Base-by-base conservation (phyloP, 768 basidiomycete genomes). In the Trichaptum fuscoviolaceum region DNA sequence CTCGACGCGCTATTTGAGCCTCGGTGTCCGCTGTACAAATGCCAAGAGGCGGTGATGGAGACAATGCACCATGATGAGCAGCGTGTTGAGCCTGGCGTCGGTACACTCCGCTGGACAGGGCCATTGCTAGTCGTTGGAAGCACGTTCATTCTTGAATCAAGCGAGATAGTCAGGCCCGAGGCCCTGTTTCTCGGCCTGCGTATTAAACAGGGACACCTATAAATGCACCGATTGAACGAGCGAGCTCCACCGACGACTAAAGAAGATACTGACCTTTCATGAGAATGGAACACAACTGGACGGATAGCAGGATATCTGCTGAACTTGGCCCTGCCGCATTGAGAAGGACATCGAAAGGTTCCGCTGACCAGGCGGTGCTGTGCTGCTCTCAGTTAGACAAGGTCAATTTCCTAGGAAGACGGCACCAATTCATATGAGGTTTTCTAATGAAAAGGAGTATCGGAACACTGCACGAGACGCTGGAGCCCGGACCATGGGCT, bases 351-450 rank as follows among this genome's bases (percentile, higher is more conserved):
- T 52, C 15, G 42, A 52, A 52, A 52, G 42, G 42, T 52, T 52
- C 42, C 42, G 42, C 42, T 52, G 42, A 52, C 42, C 42, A 52
- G 42, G 42, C 42, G 42, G 42, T 52, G 42, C 42, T 52, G 42
- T 52, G 42, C 42, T 52, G 42, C 42, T 52, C 42, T 52, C 42
- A 52, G 42, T 52, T 52, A 52, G 42, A 52, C 42, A 52, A 52
- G 42, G 42, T 52, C 42, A 52, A 30, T 52, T 52, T 52, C 42
- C 42, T 52, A 5, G 42, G 42, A 52, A 12, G 42, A 52, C 42
- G 42, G 42, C 42, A 52, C 42, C 42, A 52, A 12, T 52, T 52
- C 42, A 52, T 52, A 52, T 15, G 20, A 20, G 42, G 5, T 52
- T 52, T 52, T 20, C 15, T 15, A 52, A 15, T 12, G 20, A 52